Evolutionary conservation across 1,284 basidiomycete species (phyloP).

Genomic region (Sphaerobolus stellatus): DNA sequence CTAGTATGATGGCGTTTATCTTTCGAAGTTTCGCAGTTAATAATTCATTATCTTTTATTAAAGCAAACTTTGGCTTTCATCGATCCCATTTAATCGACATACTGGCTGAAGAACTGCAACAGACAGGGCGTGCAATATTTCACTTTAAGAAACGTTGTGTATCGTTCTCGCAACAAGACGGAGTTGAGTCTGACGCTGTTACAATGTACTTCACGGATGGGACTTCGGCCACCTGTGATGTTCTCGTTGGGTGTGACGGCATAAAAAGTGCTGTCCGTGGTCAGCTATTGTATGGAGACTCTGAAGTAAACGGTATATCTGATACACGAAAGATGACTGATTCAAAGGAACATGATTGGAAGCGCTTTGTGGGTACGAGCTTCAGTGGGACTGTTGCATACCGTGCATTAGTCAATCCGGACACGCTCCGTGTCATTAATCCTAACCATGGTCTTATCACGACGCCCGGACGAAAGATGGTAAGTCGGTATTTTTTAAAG

Average conservation of each 20-base stretch:
- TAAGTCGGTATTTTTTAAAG: not conserved
- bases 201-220: slow-evolving; percentile 39
- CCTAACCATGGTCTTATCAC: not conserved
- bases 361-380: not conserved
- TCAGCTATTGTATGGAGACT: slow-evolving; percentile 26
- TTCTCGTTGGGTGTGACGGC: slow-evolving; percentile 50
- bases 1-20: not conserved
- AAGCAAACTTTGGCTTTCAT: not conserved
- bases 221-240: slow-evolving; percentile 38
- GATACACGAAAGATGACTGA: not conserved
- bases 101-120: not conserved
- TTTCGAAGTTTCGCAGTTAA: not conserved
- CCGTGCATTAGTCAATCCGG: not conserved
- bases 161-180: not conserved
- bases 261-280: slow-evolving; percentile 50
- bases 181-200: slow-evolving; percentile 13
- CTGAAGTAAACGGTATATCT: not conserved
- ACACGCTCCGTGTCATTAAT: not conserved
- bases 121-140: not conserved
- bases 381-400: not conserved
- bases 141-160: slow-evolving; percentile 6
- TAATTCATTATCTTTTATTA: not conserved
- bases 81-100: not conserved
- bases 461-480: slow-evolving; percentile 1
- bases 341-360: too few species aligned